Evolutionary conservation across 2,329 filamentous ascomycete species (phyloP).

Genomic region (Hypoxylon sp.): DNA sequence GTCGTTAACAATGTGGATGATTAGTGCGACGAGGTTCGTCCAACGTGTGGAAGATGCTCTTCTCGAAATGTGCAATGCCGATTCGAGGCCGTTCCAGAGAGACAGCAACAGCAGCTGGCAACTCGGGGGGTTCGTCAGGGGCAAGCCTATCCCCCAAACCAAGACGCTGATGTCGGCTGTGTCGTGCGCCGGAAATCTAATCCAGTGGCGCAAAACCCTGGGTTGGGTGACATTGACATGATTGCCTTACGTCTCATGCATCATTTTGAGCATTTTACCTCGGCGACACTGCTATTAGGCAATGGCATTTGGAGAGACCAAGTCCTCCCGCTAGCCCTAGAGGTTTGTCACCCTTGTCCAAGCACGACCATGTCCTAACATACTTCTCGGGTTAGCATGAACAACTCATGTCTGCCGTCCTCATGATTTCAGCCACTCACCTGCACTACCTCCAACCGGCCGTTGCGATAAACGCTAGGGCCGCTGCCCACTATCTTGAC

Average conservation of each 20-base stretch:
- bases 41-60: constrained; percentile 26
- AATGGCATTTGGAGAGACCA: constrained; percentile 1
- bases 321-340: background rate
- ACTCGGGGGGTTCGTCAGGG: background rate
- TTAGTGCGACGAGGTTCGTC: constrained; percentile 26
- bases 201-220: background rate
- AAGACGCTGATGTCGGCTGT: background rate
- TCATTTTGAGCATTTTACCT: background rate
- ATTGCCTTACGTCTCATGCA: background rate
- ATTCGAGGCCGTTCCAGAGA: background rate
- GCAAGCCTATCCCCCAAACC: background rate
- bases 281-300: background rate
- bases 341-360: background rate
- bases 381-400: background rate
- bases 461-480: background rate
- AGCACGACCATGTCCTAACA: background rate
- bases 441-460: background rate
- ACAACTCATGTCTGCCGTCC: background rate
- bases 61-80: constrained; percentile 9
- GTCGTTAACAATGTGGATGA: background rate
- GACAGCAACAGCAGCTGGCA: background rate
- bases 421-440: background rate
- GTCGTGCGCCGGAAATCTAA: background rate
- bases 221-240: background rate
- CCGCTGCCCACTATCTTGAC: background rate